Conservation (phyloP, 2,329 filamentous ascomycete species). For the Cordyceps pruinosa region DNA sequence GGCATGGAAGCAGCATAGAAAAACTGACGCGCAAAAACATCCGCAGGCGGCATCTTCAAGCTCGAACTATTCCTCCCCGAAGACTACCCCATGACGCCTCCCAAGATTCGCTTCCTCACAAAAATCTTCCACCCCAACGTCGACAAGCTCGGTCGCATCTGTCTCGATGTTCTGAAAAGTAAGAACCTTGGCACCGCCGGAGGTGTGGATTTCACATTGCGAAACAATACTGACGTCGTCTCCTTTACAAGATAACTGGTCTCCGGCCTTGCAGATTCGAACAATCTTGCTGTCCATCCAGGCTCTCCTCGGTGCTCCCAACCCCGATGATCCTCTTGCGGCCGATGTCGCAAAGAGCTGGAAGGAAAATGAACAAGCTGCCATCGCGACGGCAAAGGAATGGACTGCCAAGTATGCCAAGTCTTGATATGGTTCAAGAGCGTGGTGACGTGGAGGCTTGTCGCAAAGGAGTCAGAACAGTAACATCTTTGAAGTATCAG, state of each 20-base stretch:
- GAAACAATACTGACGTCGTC: slow-evolving; percentile 5
- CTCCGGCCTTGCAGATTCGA: slow-evolving; percentile 91
- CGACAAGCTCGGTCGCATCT: slow-evolving; percentile 94
- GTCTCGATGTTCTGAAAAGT: slow-evolving; percentile 96
- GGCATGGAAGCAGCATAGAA: neutral
- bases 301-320: slow-evolving; percentile 88
- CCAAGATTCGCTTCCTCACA: slow-evolving; percentile 96
- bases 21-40: neutral
- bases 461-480: neutral
- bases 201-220: neutral
- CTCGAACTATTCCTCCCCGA: slow-evolving; percentile 96
- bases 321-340: slow-evolving; percentile 96
- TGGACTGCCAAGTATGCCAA: slow-evolving; percentile 84
- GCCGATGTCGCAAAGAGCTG: slow-evolving; percentile 96
- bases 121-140: slow-evolving; percentile 99
- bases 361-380: slow-evolving; percentile 92
- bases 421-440: slow-evolving; percentile 25
- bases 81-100: slow-evolving; percentile 98
- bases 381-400: slow-evolving; percentile 84
- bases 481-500: neutral
- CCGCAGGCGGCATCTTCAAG: slow-evolving; percentile 74
- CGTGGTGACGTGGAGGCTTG: neutral
- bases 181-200: slow-evolving; percentile 24
- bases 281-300: slow-evolving; percentile 99
- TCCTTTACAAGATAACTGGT: slow-evolving; percentile 78